phyloP scores from a whole-genome alignment of 257 asterid genomes.

The Pogostemon cablin region DNA sequence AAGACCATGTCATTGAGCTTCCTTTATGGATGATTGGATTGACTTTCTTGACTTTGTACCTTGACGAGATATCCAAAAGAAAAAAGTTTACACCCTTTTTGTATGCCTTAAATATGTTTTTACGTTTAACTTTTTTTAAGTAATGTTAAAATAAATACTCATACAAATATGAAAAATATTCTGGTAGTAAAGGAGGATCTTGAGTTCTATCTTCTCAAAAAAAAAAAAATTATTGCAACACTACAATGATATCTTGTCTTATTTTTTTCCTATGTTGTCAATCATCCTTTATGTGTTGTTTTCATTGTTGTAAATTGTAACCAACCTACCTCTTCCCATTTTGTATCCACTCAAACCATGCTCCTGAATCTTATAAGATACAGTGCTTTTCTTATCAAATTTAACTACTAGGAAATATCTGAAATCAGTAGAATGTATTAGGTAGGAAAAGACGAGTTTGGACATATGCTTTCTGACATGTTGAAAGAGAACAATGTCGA shows the following conservation, averaged over 20 bases:
- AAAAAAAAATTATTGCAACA: not conserved
- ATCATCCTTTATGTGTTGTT: slow-evolving; percentile 9
- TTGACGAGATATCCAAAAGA: not conserved
- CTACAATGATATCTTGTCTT: not conserved
- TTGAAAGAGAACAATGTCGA: slow-evolving; percentile 80
- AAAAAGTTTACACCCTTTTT: not conserved
- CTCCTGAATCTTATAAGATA: slow-evolving; percentile 1
- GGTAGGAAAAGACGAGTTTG: slow-evolving; percentile 97
- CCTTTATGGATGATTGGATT: slow-evolving; percentile 20
- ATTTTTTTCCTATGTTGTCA: not conserved
- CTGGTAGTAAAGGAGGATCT: too few relatives aligned
- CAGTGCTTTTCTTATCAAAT: slow-evolving; percentile 9
- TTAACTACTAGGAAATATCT: slow-evolving; percentile 15
- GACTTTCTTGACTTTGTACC: not conserved
- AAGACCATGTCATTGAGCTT: slow-evolving; percentile 1
- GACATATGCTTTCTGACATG: slow-evolving; percentile 74
- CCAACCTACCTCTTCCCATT: not conserved
- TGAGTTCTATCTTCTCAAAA: too few relatives aligned
- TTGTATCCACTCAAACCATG: not conserved
- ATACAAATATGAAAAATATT: too few relatives aligned
- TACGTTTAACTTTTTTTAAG: not conserved
- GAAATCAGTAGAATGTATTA: slow-evolving; percentile 33
- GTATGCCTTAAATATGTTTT: not conserved
- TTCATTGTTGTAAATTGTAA: not conserved
- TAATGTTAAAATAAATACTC: not conserved